Conservation (phyloP, 345 rosid genomes). For the Mallotus nudiflorus region DNA sequence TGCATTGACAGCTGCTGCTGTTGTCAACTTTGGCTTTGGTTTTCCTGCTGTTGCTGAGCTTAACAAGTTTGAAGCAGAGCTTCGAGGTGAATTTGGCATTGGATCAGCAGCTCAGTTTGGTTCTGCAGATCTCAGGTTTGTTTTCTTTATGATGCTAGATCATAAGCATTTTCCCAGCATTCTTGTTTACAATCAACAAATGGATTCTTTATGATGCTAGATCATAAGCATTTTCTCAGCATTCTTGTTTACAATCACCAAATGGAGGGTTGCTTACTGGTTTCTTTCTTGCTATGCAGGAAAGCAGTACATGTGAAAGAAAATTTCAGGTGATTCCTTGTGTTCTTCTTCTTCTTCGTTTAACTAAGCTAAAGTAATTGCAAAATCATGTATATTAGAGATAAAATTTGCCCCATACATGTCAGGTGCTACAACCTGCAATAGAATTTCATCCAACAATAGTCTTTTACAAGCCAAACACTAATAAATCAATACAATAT, state of each 20-base stretch:
- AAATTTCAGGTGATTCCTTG: conserved; percentile 61
- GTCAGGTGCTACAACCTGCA: not conserved
- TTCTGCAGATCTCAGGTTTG: conserved; percentile 76
- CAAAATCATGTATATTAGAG: no score
- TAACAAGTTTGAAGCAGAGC: conserved; percentile 80
- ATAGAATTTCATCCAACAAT: not conserved
- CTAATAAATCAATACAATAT: not conserved
- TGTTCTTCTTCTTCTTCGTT: not conserved
- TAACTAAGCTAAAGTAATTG: not conserved
- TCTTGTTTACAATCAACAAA: not conserved
- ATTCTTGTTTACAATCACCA: not conserved
- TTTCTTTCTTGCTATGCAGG: conserved; percentile 42
- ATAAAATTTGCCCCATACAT: no score
- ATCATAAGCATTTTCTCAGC: not conserved
- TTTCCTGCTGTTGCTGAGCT: conserved; percentile 78
- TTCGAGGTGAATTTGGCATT: conserved; percentile 83
- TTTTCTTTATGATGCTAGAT: not conserved
- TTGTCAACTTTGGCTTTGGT: conserved; percentile 49
- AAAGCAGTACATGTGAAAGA: conserved; percentile 80
- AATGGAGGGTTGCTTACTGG: conserved; percentile 7
- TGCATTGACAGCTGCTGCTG: conserved; percentile 62
- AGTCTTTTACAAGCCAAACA: not conserved
- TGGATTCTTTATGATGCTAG: no score
- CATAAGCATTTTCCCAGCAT: not conserved
- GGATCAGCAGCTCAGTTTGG: conserved; percentile 95